phyloP scores from a whole-genome alignment of 148 eudicot genomes.

The Arctostaphylos glauca region DNA sequence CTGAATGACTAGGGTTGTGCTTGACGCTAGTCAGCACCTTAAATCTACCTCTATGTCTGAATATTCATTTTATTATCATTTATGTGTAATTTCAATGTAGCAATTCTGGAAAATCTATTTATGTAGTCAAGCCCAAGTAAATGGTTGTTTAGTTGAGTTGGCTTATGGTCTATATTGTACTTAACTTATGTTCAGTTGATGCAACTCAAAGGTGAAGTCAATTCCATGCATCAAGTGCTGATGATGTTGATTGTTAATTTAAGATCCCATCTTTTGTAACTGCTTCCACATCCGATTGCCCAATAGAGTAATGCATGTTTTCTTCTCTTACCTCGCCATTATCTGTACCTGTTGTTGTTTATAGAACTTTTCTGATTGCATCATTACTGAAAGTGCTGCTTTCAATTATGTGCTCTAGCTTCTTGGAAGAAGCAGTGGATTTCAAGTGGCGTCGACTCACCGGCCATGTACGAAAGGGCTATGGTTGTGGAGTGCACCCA shows the following conservation, averaged over 20 bases:
- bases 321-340: neutral
- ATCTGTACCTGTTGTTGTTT: neutral
- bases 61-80: neutral
- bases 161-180: neutral
- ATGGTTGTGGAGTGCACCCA: constrained; percentile 96
- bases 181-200: neutral
- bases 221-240: neutral
- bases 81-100: neutral
- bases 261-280: neutral
- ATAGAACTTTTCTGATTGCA: neutral
- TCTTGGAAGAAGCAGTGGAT: constrained; percentile 92
- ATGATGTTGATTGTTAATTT: constrained; percentile 3
- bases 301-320: neutral
- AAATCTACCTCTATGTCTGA: neutral
- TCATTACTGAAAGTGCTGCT: constrained; percentile 12
- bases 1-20: neutral
- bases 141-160: neutral
- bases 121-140: neutral
- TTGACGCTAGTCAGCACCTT: neutral
- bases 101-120: neutral
- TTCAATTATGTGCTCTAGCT: constrained; percentile 49
- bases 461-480: constrained; percentile 97
- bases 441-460: constrained; percentile 93
- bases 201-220: constrained; percentile 5
- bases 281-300: too few species aligned